These are phyloP conservation scores for Amanita phalloides DNA, from an alignment of 768 basidiomycete genomes.

Conservation along the genomic window DNA sequence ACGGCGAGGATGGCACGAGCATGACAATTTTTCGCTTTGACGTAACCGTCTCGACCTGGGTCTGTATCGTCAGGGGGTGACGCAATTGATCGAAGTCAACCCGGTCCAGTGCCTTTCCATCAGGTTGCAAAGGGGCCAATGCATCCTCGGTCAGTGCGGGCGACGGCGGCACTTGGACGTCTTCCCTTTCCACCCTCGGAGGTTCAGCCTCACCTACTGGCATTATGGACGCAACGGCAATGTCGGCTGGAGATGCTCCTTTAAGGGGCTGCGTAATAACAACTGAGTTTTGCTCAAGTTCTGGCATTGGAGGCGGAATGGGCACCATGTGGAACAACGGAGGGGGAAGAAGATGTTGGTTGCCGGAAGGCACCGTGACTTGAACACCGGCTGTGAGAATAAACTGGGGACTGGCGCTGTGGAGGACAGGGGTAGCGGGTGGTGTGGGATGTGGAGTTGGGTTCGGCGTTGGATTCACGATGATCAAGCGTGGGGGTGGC, in stretches of 20 bases:
- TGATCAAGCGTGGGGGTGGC: slow-evolving; percentile 44
- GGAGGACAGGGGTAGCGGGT: slow-evolving; percentile 52
- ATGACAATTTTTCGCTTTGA: not conserved
- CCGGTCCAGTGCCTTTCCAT: not conserved
- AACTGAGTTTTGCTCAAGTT: not conserved
- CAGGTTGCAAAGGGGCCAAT: not conserved
- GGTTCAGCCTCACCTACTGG: not conserved
- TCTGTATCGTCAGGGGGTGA: not conserved
- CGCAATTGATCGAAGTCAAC: not conserved
- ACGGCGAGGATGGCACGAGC: slow-evolving; percentile 4
- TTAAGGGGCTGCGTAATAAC: not conserved
- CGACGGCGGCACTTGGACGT: slow-evolving; percentile 11
- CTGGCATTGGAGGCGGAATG: not conserved
- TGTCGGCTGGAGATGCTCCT: not conserved
- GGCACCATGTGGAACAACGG: slow-evolving; percentile 3
- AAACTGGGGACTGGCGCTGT: not conserved
- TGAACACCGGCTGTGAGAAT: not conserved
- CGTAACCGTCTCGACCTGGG: not conserved
- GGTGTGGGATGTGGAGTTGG: slow-evolving; percentile 74
- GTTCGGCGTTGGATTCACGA: slow-evolving; percentile 70
- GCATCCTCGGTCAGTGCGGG: slow-evolving; percentile 10
- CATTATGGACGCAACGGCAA: not conserved
- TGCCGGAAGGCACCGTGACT: not conserved
- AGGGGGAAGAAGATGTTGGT: slow-evolving; percentile 6
- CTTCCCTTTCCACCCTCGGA: not conserved